Conservation (phyloP, 2,329 filamentous ascomycete species). For the Leptographium lundbergii region DNA sequence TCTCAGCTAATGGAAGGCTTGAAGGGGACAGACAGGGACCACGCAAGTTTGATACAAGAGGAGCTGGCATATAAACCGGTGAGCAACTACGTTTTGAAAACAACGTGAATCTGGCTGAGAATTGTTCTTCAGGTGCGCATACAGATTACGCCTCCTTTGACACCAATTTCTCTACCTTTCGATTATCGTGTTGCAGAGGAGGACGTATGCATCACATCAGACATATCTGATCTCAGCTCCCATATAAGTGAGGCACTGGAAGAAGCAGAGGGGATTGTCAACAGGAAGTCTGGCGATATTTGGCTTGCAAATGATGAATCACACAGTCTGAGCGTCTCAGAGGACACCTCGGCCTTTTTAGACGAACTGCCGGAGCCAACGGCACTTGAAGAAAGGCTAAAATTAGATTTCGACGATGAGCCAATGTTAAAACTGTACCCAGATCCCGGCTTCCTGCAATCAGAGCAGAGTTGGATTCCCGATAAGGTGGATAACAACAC, state of each 20-base stretch:
- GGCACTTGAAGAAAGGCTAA: background rate
- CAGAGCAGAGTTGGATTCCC: background rate
- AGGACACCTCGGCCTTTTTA: background rate
- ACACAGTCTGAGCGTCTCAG: background rate
- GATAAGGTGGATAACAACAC: background rate
- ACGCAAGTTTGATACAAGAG: background rate
- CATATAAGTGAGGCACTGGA: conserved; percentile 4
- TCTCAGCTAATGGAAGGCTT: background rate
- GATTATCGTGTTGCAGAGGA: conserved; percentile 3
- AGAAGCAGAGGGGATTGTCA: conserved; percentile 1
- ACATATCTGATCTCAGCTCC: conserved; percentile 10
- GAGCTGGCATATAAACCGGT: background rate
- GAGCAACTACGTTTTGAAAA: too few species aligned
- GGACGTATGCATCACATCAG: conserved; percentile 6
- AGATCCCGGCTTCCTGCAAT: background rate
- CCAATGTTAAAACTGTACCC: too few species aligned
- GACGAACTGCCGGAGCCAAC: background rate
- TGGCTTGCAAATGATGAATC: background rate
- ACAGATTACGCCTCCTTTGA: conserved; percentile 6
- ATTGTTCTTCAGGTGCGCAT: too few species aligned
- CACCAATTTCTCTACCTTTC: background rate
- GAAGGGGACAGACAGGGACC: conserved; percentile 1
- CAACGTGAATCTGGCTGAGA: background rate
- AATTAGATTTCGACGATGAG: background rate
- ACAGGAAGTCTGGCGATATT: background rate